Percentiles rank a stretch among this genome's conserved stretches.
phyloP scores from a whole-genome alignment of 202 grass and related monocot species.

The Carex sylvatica region DNA sequence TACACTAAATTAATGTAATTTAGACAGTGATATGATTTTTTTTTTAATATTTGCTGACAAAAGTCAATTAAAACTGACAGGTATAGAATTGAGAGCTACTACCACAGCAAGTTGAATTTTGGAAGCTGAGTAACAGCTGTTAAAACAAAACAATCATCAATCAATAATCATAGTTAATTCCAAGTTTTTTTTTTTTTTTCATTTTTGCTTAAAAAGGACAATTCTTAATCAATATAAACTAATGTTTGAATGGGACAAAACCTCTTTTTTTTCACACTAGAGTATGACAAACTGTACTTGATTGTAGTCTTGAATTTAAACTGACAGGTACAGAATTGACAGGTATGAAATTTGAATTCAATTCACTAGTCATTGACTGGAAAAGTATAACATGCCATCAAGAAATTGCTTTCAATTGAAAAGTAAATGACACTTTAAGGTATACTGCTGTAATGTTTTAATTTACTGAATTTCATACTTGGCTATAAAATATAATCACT shows the following conservation, averaged over 20 bases:
- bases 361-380: background rate
- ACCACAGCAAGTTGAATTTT: no score
- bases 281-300: background rate
- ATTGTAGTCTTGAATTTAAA: background rate
- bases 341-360: background rate
- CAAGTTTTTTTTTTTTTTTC: no score
- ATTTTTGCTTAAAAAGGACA: background rate
- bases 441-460: background rate
- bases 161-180: no score
- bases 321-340: background rate
- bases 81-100: no score
- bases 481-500: background rate
- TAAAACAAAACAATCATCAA: no score
- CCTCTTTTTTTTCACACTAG: background rate
- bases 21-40: background rate
- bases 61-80: no score
- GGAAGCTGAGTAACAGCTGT: no score
- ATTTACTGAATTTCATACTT: background rate
- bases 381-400: background rate
- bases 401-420: slow-evolving; percentile 10
- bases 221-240: background rate
- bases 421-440: background rate
- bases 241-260: background rate
- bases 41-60: background rate
- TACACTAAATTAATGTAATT: background rate